Base-by-base conservation (phyloP, 2,329 filamentous ascomycete genomes). In the Incumbomyces delicatus region DNA sequence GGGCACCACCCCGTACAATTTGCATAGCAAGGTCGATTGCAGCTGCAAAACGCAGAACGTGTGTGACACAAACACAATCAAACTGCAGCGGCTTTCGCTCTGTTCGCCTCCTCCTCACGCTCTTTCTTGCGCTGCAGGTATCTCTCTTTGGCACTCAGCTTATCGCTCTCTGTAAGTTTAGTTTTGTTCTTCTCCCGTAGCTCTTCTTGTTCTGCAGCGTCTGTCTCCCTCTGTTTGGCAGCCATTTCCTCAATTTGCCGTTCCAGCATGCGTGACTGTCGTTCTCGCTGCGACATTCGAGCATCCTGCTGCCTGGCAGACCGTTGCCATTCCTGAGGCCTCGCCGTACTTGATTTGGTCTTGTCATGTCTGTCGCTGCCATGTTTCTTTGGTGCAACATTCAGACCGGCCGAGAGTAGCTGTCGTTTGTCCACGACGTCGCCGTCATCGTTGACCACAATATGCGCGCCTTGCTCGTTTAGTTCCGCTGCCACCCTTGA, bases 371-470 rank as follows among this genome's bases (percentile, higher is more conserved):
- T 20, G 34, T 31, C 17, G 12, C 10, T n/a, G n/a, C 49, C 52
- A 22, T 58, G 39, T 54, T 76, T 77, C 3, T 77, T 78, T 2
- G 71, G 67, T 1, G 72, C 72, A 32, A 81, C 70, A 54, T 83
- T 83, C 41, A 83, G 61, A 16, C 79, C 79, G 2, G 78, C 79
- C 27, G 69, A 68, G 7, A 83, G 69, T 2, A 83, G 62, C 55
- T 82, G 77, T 6, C 78, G 69, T 61, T 81, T 81, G 55, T 83
- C 79, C 27, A 77, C 74, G 7, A 83, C 71, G 53, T 81, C 73
- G 2, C 79, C 79, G 35, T 83, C 79, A 32, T 83, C 79, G 52
- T 81, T 81, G 51, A 81, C 56, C 10, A 72, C 66, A 36, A 82
- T 68, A 29, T 71, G 68, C 20, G 76, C 77, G 16, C 68, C 69